Evolutionary conservation across 768 basidiomycete species (phyloP), one percentile per base, ranked within the genome.

Genomic region (Pholiota conissans): DNA sequence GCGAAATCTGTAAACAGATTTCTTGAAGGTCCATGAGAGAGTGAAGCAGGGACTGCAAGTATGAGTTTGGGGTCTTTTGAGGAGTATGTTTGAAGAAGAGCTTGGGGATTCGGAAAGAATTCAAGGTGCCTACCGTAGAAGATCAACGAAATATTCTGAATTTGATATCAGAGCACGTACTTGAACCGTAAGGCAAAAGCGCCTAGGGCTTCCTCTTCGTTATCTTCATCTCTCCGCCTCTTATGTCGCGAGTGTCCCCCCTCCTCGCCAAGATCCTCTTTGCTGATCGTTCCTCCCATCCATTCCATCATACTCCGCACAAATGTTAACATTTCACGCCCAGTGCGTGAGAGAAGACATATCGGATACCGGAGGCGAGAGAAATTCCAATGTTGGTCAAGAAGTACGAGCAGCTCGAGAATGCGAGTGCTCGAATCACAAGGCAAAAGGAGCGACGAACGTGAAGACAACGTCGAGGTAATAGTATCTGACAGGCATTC

Each of bases 281-380:
- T 93, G 64, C 88, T 92, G 52, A 97, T 87, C 13, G 92, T 94
- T 0, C 97, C 96, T 9, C 97, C 97, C 61, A 99, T 85, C 94
- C 95, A 98, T 69, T 98, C 97, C 84, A 97, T 96, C 91, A 98
- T 90, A 77, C 92, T 95, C 57, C 95, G 77, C 26, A 97, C 92
- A 67, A 95, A 93, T 1, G 91, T 89, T 32, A 97, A 73, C 89
- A 97, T 96, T 72, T 99, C 96, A 59, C 88, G 84, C 2, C 90
- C 94, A 5, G 94, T 95, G 30, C 89, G 83, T 48, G 91, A 91
- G 35, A 98, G 81, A n/a, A 99, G 82, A 70, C 96, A 98, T 32
- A 99, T 91, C 0, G 96, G 97, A 71, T 82, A 91, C 69, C 84
- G 84, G 49, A 90, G 83, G 42, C 86, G 84, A 0, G 91, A 90